Evolutionary conservation across 768 basidiomycete genomes (phyloP), one percentile per base, ranked within the genome.

Genomic region (Tulasnella sp.): DNA sequence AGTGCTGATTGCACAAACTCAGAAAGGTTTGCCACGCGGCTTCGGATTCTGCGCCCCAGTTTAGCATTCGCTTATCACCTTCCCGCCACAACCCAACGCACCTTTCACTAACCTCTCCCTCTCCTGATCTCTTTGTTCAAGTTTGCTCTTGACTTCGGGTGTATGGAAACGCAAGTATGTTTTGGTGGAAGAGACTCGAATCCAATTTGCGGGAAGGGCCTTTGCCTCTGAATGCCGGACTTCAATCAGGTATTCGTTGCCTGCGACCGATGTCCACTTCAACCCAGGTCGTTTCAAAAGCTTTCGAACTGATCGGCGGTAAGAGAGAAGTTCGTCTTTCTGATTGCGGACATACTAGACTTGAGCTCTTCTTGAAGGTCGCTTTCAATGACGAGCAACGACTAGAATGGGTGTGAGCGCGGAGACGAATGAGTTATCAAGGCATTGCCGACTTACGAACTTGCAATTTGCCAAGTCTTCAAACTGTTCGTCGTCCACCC

Each of bases 181-280:
- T 79, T 89, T 95, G 1, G 93, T 97, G 77, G 79, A 72, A 63
- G 89, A 90, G 62, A 92, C 82, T 62, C 88, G 77, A 12, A 83
- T 80, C 91, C 92, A 95, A 42, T 80, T 80, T 9, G 80, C 79
- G 1, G 87, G 87, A 0, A 83, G 78, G 7, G 81, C 79, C 52
- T 78, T 79, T 40, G 80, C 84, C 75, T 79, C 88, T 78, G 78
- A 85, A 69, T 86, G 88, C 74, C 87, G 89, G 29, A 96, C 80
- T 79, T 96, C 92, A 11, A 96, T 82, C 11, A 97, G 82, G 78
- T 86, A 95, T 89, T 94, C 94, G 70, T 90, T 89, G 0, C 86
- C 89, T 0, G 83, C 81, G 14, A 89, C 83, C 5, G 83, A 85
- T 2, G 85, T 84, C 84, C 88, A 98, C 69, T 89, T 81, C 29